These are phyloP conservation scores for Pyropia yezoensis DNA, from an alignment of 23 red algal genomes.

Conservation along the genomic window DNA sequence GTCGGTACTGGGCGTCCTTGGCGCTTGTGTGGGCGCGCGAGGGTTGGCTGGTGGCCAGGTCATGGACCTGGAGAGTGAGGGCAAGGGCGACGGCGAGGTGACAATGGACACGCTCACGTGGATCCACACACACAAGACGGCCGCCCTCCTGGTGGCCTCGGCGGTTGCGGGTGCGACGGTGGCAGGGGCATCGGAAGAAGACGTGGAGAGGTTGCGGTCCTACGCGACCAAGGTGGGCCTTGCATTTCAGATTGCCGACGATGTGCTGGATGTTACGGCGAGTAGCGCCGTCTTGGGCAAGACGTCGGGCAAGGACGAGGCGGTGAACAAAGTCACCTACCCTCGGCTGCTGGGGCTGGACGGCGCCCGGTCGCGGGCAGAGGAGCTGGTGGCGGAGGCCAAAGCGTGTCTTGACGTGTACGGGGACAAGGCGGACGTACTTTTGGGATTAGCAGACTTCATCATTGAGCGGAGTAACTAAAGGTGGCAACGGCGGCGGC, in stretches of 20 bases:
- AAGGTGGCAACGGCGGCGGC: background rate
- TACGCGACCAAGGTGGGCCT: conserved; percentile 92
- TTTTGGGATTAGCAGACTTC: conserved; percentile 81
- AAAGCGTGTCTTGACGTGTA: conserved; percentile 63
- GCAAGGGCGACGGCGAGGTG: conserved; percentile 39
- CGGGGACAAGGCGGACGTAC: conserved; percentile 34
- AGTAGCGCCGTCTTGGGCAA: conserved; percentile 84
- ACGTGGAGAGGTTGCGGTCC: conserved; percentile 52
- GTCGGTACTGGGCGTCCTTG: conserved; percentile 51
- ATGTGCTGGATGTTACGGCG: conserved; percentile 84
- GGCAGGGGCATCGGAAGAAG: conserved; percentile 66
- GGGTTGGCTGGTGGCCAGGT: conserved; percentile 94
- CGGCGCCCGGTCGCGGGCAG: conserved; percentile 39
- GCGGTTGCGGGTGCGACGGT: conserved; percentile 76
- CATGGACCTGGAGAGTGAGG: conserved; percentile 84
- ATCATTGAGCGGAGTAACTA: conserved; percentile 87
- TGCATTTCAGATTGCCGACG: conserved; percentile 96
- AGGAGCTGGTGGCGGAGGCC: conserved; percentile 58
- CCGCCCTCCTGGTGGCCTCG: conserved; percentile 69
- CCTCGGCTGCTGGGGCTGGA: conserved; percentile 87
- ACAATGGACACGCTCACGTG: conserved; percentile 64
- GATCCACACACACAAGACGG: conserved; percentile 99
- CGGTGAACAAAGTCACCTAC: conserved; percentile 83
- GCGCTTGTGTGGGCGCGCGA: conserved; percentile 54
- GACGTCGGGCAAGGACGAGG: conserved; percentile 92